phyloP scores from a whole-genome alignment of 768 basidiomycete genomes.

The Rhodotorula paludigena region DNA sequence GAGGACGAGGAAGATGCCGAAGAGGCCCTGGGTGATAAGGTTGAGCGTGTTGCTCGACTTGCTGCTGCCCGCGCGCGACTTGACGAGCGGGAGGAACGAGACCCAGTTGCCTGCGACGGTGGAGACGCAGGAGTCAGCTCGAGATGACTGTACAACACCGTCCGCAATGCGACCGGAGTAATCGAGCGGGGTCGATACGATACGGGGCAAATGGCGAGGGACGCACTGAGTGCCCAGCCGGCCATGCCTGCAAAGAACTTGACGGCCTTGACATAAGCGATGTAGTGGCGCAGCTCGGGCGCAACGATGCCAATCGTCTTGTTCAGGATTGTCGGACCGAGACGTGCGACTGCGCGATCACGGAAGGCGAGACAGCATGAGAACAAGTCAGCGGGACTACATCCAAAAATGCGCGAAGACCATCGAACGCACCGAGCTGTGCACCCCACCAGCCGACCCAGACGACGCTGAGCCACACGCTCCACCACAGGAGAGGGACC shows the following conservation, averaged over 20 bases:
- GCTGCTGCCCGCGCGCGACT: constrained; percentile 37
- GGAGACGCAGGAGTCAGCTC: constrained; percentile 40
- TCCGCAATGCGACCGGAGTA: no score
- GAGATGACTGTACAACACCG: no score
- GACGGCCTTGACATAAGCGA: constrained; percentile 69
- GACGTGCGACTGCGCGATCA: constrained; percentile 55
- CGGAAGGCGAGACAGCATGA: constrained; percentile 54
- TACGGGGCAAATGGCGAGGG: not conserved
- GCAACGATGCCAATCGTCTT: constrained; percentile 69
- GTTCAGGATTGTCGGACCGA: constrained; percentile 45
- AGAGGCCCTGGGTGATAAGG: constrained; percentile 63
- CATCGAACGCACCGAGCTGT: constrained; percentile 52
- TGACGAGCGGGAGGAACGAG: constrained; percentile 63
- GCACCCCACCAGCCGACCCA: constrained; percentile 87
- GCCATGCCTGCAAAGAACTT: constrained; percentile 53
- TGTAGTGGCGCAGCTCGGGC: constrained; percentile 65
- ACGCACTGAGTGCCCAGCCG: constrained; percentile 34
- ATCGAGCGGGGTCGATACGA: no score
- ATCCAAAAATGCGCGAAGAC: not conserved
- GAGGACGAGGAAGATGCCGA: constrained; percentile 66
- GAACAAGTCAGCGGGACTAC: constrained; percentile 6
- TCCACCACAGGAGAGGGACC: constrained; percentile 43
- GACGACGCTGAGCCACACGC: constrained; percentile 68
- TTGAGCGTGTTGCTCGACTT: constrained; percentile 51
- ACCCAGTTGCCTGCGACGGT: constrained; percentile 50